Percentiles rank a stretch among this genome's conserved stretches.
Evolutionary conservation across 169 alveolate genomes (phyloP).

Genomic region (Babesia caballi): DNA sequence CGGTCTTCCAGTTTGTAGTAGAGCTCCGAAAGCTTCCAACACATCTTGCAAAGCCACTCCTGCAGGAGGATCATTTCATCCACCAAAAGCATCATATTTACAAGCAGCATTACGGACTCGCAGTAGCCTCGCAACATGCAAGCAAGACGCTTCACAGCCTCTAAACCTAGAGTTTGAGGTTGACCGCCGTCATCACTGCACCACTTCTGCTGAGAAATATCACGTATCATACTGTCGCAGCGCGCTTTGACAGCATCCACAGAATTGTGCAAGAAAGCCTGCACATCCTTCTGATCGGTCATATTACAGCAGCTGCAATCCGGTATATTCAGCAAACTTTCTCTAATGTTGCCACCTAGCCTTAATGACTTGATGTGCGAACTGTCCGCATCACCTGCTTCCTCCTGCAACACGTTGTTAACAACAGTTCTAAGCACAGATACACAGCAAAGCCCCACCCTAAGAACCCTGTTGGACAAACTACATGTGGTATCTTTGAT

Average conservation of each 20-base stretch:
- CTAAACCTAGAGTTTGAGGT: not conserved
- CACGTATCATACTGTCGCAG: not conserved
- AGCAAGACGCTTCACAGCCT: not conserved
- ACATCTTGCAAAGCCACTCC: slow-evolving; percentile 17
- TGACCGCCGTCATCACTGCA: not conserved
- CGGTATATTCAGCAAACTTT: not conserved
- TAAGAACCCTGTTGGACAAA: not conserved
- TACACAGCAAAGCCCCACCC: not conserved
- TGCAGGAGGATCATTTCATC: slow-evolving; percentile 5
- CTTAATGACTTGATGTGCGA: not conserved
- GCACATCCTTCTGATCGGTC: not conserved
- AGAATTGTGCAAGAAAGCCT: not conserved
- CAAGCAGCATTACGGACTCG: not conserved
- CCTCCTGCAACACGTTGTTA: not conserved
- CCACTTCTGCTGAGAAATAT: not conserved
- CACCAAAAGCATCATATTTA: not conserved
- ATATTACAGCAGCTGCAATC: slow-evolving; percentile 8
- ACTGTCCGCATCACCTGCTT: not conserved
- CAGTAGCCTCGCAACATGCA: not conserved
- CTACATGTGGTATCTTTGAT: not conserved
- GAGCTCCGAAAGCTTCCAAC: not conserved
- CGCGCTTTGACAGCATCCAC: not conserved
- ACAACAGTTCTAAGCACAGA: not conserved
- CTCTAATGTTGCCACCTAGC: no score
- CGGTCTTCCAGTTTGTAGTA: not conserved